A percentile compares a stretch with the other conserved stretches of the same genome.
phyloP scores from a whole-genome alignment of 140 eudicot genomes.

The Oenanthe javanica region DNA sequence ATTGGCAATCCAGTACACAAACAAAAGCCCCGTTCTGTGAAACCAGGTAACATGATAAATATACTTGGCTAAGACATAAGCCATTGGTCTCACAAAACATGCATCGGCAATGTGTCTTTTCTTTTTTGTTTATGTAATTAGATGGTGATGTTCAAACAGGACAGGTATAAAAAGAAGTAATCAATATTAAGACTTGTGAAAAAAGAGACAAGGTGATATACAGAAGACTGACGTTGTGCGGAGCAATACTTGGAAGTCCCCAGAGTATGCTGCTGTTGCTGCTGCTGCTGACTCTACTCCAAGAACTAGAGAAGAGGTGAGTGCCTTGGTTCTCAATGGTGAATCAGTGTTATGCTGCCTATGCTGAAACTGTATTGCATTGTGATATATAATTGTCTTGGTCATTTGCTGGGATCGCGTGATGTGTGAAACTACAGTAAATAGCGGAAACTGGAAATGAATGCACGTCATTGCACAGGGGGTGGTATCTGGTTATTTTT shows the following conservation, averaged over 20 bases:
- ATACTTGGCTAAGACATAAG: neutral
- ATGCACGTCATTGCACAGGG: constrained; percentile 25
- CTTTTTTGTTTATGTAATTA: neutral
- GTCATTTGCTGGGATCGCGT: constrained; percentile 1
- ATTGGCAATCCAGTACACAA: constrained; percentile 64
- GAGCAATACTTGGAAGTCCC: constrained; percentile 44
- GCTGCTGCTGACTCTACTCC: constrained; percentile 22
- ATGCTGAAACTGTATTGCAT: neutral
- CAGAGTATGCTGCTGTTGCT: constrained; percentile 13
- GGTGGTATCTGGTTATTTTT: neutral
- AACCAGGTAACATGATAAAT: neutral
- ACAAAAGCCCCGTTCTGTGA: constrained; percentile 42
- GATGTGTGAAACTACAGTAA: constrained; percentile 12
- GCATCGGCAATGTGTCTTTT: neutral
- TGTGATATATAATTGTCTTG: neutral
- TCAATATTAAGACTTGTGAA: neutral
- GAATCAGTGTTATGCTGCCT: neutral
- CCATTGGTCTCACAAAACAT: neutral
- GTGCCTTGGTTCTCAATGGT: constrained; percentile 17
- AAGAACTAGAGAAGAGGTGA: constrained; percentile 31
- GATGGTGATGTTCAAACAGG: neutral
- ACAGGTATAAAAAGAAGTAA: neutral
- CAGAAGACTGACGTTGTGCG: constrained; percentile 38
- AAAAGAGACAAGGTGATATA: neutral
- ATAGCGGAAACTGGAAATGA: constrained; percentile 11